Percentiles rank a stretch among this genome's conserved stretches.
These are phyloP conservation scores for Umbellularia californica DNA, from an alignment of 164 flowering plant genomes.

Conservation along the genomic window DNA sequence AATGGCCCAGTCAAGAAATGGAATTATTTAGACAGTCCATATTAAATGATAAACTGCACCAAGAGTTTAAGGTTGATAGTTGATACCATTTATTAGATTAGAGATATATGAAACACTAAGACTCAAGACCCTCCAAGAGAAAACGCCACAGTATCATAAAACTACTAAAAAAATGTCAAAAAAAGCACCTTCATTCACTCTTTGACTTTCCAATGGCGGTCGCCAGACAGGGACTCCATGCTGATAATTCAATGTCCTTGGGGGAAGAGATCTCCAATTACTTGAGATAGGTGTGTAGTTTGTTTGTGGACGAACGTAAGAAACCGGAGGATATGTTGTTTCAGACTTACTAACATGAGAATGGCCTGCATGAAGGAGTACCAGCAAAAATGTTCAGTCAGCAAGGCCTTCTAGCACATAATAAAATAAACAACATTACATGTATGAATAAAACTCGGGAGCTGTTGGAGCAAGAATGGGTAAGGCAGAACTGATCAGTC, in stretches of 20 bases:
- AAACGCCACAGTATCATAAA: not conserved
- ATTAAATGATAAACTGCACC: not conserved
- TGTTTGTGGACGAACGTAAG: conserved; percentile 41
- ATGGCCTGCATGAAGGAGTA: conserved; percentile 30
- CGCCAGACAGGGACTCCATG: conserved; percentile 43
- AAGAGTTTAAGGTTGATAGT: not conserved
- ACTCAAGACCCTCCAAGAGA: not conserved
- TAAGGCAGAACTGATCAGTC: not conserved
- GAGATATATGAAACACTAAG: not conserved
- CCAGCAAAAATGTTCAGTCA: not conserved
- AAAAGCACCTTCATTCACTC: conserved; percentile 35
- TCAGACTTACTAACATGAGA: conserved; percentile 35
- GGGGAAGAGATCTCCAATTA: conserved; percentile 56
- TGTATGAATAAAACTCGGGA: not conserved
- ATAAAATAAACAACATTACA: not conserved
- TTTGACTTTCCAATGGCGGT: conserved; percentile 35
- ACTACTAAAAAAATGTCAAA: not conserved
- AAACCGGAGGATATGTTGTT: conserved; percentile 30
- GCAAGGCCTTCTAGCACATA: not conserved
- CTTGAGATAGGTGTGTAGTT: conserved; percentile 38
- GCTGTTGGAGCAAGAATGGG: not conserved
- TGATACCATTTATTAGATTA: not conserved
- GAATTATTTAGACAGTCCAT: not conserved
- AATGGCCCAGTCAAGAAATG: not conserved
- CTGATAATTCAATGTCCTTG: conserved; percentile 47